Evolutionary conservation across 2,329 filamentous ascomycete genomes (phyloP), one percentile per base, ranked within the genome.

Genomic region (Sphaerostilbella broomeana): DNA sequence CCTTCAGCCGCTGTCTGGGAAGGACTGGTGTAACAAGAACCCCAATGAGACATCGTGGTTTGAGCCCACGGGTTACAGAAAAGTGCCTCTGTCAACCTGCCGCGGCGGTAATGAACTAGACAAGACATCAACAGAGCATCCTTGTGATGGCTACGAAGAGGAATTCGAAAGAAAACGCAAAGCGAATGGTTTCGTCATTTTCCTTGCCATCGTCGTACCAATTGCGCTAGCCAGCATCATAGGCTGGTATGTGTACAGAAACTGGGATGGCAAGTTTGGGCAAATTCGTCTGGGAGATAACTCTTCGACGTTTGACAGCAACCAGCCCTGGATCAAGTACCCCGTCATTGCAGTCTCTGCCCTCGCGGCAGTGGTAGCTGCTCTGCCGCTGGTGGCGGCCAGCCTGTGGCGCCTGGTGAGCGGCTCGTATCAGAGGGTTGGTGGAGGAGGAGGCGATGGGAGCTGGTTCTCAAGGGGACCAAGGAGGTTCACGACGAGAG

Each of bases 201-300:
- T 97, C 74, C 83, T 97, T 49, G 86, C 86, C 35, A 78, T 97
- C 38, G 62, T 86, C 7, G 65, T 90, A 4, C 88, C 90, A 0
- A 72, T 97, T 43, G 71, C 64, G 2, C 66, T 80, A 1, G 90
- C 92, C 1, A 74, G 68, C 1, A 81, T 70, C 4, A 71, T 83
- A 11, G 92, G 92, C 26, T 95, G 85, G 69, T 95, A 80, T 63
- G 81, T 90, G 15, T 95, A 81, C 70, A 76, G 69, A 44, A 85
- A 85, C 62, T 95, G 86, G 86, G 81, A 80, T 51, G 79, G 80
- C 61, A 94, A 94, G 58, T 94, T 97, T 58, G 92, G 92, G 9
- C 82, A 90, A 58, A 90, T 98, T 57, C 77, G 87, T 16, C 77
- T 98, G 11, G 92, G 92, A 40, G 92, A 95, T 48, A 63, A 65